Evolutionary conservation across 257 asterid species (phyloP).

Genomic region (Euphrasia confusa): DNA sequence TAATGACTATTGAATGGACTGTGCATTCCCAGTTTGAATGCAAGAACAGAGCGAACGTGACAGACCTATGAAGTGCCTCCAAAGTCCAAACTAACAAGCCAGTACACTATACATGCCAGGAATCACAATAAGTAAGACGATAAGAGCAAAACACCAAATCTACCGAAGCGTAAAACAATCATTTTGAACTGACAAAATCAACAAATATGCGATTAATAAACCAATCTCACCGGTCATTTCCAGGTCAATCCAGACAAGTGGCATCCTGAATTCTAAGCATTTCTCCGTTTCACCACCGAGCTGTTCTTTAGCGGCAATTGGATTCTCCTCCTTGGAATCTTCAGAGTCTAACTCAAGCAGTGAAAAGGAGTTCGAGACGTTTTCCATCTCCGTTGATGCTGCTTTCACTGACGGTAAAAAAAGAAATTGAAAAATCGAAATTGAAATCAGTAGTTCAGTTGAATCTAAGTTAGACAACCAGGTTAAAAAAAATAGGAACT

Average conservation of each 20-base stretch:
- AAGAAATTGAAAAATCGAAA: background rate
- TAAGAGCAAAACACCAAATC: background rate
- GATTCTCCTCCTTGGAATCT: slow-evolving; percentile 31
- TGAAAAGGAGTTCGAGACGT: slow-evolving; percentile 64
- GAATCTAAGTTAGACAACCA: background rate
- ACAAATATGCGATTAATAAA: background rate
- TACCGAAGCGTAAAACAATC: slow-evolving; percentile 8
- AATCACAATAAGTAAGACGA: background rate
- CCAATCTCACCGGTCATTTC: slow-evolving; percentile 82
- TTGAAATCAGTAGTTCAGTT: slow-evolving; percentile 9
- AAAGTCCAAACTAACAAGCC: slow-evolving; percentile 11
- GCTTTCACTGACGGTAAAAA: slow-evolving; percentile 12
- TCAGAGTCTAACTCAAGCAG: slow-evolving; percentile 59
- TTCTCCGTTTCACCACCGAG: slow-evolving; percentile 4
- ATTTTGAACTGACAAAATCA: background rate
- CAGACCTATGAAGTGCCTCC: slow-evolving; percentile 8
- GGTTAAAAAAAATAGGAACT: slow-evolving; percentile 12
- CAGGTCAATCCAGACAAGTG: slow-evolving; percentile 97
- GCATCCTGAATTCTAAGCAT: slow-evolving; percentile 46
- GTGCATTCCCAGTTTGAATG: too few relatives aligned
- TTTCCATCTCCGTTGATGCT: slow-evolving; percentile 42
- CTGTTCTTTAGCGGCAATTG: slow-evolving; percentile 16
- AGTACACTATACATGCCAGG: slow-evolving; percentile 7
- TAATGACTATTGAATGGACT: slow-evolving; percentile 4
- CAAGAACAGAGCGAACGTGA: background rate